phyloP scores from a whole-genome alignment of 176 grass and related monocot genomes.

The Neostapfia colusana region DNA sequence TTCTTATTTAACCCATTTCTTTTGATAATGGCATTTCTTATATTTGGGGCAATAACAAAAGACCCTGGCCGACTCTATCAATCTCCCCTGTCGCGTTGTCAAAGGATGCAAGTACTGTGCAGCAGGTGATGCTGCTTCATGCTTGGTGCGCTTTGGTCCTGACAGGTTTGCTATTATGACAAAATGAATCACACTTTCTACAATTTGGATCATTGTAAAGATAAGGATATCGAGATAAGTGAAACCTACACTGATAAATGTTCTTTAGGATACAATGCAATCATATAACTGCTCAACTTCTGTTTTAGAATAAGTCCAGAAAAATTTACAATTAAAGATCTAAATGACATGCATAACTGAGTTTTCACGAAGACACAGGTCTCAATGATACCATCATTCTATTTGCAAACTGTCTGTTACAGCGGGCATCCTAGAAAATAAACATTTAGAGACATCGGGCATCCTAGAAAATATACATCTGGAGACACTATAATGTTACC shows the following conservation, averaged over 20 bases:
- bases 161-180: conserved; percentile 54
- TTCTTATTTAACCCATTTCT: neutral
- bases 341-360: neutral
- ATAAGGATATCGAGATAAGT: neutral
- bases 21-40: conserved; percentile 22
- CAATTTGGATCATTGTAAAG: conserved; percentile 3
- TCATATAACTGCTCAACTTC: neutral
- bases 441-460: neutral
- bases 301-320: conserved; percentile 20
- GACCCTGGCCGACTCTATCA: conserved; percentile 63
- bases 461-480: neutral
- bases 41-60: conserved; percentile 31
- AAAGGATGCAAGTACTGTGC: conserved; percentile 81
- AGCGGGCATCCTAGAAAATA: neutral
- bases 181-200: conserved; percentile 12
- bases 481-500: neutral
- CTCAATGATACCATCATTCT: neutral
- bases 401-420: neutral
- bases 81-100: conserved; percentile 72
- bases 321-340: neutral
- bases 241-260: neutral
- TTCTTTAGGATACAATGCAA: neutral
- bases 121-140: conserved; percentile 54
- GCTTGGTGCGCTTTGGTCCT: conserved; percentile 64
- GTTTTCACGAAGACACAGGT: neutral